Percentiles rank a stretch among this genome's conserved stretches.
Evolutionary conservation across 345 rosid genomes (phyloP).

Genomic region (Euphorbia peplus): DNA sequence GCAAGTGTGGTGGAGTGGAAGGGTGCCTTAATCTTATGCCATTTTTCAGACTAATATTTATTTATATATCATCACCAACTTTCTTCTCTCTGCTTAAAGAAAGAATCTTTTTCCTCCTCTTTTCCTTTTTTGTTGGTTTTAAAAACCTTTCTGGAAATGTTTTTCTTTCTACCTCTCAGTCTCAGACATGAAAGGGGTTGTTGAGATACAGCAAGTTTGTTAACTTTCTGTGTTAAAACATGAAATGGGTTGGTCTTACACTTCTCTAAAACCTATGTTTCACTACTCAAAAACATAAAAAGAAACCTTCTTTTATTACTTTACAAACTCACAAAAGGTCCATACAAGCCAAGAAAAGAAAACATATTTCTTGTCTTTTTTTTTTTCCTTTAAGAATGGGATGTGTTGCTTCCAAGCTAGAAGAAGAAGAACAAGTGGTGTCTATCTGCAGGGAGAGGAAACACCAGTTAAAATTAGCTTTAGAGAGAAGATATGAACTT

Average conservation of each 20-base stretch:
- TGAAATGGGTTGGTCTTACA: conserved; percentile 19
- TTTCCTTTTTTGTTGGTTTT: neutral
- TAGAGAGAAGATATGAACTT: conserved; percentile 53
- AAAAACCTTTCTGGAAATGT: conserved; percentile 1
- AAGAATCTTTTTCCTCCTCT: neutral
- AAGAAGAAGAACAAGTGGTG: conserved; percentile 70
- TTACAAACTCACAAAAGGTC: conserved; percentile 16
- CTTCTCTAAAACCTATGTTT: neutral
- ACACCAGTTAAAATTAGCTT: conserved; percentile 51
- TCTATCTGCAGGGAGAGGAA: conserved; percentile 64
- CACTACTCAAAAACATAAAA: conserved; percentile 10
- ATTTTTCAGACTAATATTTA: conserved; percentile 4
- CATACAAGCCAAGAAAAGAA: conserved; percentile 13
- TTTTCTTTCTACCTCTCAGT: conserved; percentile 1
- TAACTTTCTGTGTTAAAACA: conserved; percentile 11
- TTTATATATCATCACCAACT: neutral
- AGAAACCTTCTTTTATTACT: no score
- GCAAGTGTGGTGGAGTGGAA: neutral
- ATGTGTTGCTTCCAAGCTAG: conserved; percentile 65
- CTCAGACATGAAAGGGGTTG: conserved; percentile 23
- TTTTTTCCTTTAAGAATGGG: conserved; percentile 56
- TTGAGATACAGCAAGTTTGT: neutral
- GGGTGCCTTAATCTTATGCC: neutral
- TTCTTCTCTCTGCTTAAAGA: neutral
- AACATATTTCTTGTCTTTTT: neutral